Conservation (phyloP, 148 eudicot genomes). For the Vaccinium darrowii region DNA sequence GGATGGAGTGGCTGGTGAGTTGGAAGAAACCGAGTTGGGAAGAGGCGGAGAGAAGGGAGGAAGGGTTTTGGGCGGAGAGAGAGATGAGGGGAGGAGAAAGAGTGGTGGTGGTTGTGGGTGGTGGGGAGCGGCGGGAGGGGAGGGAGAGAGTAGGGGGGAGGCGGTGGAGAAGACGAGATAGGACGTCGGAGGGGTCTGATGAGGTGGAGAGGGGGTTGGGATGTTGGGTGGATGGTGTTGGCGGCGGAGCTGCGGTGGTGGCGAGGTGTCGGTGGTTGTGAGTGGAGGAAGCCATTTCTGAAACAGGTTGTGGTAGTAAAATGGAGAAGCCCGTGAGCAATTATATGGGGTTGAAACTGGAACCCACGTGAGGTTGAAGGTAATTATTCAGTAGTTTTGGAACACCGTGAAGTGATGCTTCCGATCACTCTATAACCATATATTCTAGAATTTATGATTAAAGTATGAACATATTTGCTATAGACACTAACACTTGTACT, state of each 20-base stretch:
- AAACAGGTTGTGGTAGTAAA: background rate
- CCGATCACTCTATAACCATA: too few species aligned
- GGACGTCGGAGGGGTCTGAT: conserved; percentile 37
- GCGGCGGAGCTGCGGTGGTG: conserved; percentile 76
- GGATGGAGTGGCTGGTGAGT: conserved; percentile 45
- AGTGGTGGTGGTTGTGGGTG: conserved; percentile 28
- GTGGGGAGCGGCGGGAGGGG: conserved; percentile 45
- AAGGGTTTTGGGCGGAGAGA: conserved; percentile 29
- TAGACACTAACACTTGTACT: too few species aligned
- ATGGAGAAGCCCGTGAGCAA: background rate
- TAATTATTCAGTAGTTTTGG: too few species aligned
- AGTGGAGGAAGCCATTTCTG: conserved; percentile 48
- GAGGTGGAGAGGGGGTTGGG: conserved; percentile 29
- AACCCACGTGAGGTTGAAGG: too few species aligned
- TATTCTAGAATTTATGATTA: too few species aligned
- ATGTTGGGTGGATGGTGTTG: conserved; percentile 56
- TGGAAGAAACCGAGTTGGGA: conserved; percentile 63
- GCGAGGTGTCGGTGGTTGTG: conserved; percentile 34
- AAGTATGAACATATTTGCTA: too few species aligned
- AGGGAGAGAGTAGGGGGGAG: conserved; percentile 74
- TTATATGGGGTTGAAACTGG: background rate
- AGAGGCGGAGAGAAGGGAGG: conserved; percentile 30
- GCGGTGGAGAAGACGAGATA: conserved; percentile 62
- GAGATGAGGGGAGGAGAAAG: conserved; percentile 34
- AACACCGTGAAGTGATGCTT: too few species aligned